Base-by-base conservation (phyloP, 2,329 filamentous ascomycete species). In the Zymoseptoria tritici region DNA sequence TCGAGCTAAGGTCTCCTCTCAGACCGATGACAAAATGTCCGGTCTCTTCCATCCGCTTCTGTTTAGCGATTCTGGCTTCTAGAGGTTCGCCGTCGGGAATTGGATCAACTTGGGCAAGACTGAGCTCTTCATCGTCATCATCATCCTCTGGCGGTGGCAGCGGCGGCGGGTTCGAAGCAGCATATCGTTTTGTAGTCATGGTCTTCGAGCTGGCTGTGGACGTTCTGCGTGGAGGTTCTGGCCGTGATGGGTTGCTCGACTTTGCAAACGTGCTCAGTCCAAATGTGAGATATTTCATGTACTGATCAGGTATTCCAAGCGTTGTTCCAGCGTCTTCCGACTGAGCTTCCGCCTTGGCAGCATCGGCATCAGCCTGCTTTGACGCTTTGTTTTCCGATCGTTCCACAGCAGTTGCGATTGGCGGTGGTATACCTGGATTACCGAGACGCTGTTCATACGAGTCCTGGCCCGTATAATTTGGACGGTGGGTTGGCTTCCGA, bases 11-110 rank as follows among this genome's bases (percentile, higher is more conserved):
- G 42, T 86, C 80, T 6, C 87, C 87, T 64, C 83, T 81, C 5
- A 91, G 79, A 0, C 88, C 88, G 59, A 92, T 82, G 21, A 91
- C 76, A 67, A 85, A 92, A 64, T 81, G 79, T 0, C 80, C 81
- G n/a, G 70, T 66, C 58, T 77, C 78, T 61, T 81, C 79, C 16
- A 68, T 70, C 11, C 61, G 70, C 29, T 76, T 74, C 57, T 79
- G 77, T 1, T 63, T 63, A 67, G 85, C 89, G 56, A 90, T 78
- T 67, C 85, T 88, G 64, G 80, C 82, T 68, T 86, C 80, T 66
- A 86, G 78, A 21, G 68, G 61, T 54, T 77, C 74, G 9, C 78
- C 71, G 51, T 79, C 76, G 4, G 72, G 71, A 19, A 66, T 68
- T 0, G 72, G 72, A 6, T 75, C 72, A 9, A 72, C n/a, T 13